phyloP scores from a whole-genome alignment of 2,329 filamentous ascomycete genomes.

The Aureobasidium zeae region DNA sequence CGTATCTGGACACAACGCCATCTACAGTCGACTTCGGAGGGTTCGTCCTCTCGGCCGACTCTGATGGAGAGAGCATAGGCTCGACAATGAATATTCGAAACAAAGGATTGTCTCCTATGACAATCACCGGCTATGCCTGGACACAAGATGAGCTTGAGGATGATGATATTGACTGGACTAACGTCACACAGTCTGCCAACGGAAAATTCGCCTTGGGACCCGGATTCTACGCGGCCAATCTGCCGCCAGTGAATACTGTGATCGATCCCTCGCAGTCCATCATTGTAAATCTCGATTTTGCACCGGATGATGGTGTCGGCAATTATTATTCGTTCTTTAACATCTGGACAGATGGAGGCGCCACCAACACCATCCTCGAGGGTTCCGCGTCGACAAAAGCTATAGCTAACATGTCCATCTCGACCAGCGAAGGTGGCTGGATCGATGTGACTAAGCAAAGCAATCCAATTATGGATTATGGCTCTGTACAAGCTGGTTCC shows the following conservation, averaged over 20 bases:
- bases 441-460: slow-evolving; percentile 17
- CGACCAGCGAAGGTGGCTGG: slow-evolving; percentile 29
- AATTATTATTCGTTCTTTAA: slow-evolving; percentile 30
- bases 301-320: slow-evolving; percentile 24
- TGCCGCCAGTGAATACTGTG: slow-evolving; percentile 18
- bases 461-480: slow-evolving; percentile 28
- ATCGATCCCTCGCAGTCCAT: slow-evolving; percentile 20
- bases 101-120: slow-evolving; percentile 30
- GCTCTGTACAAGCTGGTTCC: slow-evolving; percentile 28
- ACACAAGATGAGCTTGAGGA: slow-evolving; percentile 23
- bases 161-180: slow-evolving; percentile 15
- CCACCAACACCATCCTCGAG: slow-evolving; percentile 28
- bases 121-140: slow-evolving; percentile 31
- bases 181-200: slow-evolving; percentile 11
- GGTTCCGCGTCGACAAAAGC: slow-evolving; percentile 25
- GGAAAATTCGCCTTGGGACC: slow-evolving; percentile 20
- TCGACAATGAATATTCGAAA: slow-evolving; percentile 32
- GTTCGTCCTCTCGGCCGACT: slow-evolving; percentile 30
- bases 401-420: slow-evolving; percentile 28
- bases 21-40: slow-evolving; percentile 34
- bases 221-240: slow-evolving; percentile 23
- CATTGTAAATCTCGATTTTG: slow-evolving; percentile 26
- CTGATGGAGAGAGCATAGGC: slow-evolving; percentile 24
- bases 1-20: slow-evolving; percentile 32
- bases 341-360: slow-evolving; percentile 20